Evolutionary conservation across 169 alveolate genomes (phyloP).

Genomic region (Eimeria praecox): DNA sequence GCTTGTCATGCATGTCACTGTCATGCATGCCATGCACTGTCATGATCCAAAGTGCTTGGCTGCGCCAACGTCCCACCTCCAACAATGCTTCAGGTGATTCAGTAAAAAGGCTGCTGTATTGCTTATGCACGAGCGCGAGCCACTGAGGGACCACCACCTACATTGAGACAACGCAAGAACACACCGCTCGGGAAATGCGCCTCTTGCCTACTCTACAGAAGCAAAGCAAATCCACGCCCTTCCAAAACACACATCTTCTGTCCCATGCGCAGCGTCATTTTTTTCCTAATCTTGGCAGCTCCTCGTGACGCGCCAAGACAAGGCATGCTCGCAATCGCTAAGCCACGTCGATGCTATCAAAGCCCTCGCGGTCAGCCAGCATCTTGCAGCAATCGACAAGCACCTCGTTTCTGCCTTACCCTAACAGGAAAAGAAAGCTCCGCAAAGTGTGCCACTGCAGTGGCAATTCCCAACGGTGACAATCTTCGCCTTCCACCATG

Average conservation of each 20-base stretch:
- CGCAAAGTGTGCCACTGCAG: slow-evolving; percentile 69
- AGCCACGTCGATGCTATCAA: not conserved
- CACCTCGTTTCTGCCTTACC: not conserved
- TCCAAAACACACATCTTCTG: not conserved
- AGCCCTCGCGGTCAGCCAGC: not conserved
- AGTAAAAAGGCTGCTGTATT: not conserved
- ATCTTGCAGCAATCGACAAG: not conserved
- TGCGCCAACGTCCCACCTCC: slow-evolving; percentile 33
- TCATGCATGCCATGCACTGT: no score
- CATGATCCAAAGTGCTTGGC: not conserved
- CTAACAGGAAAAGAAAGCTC: slow-evolving; percentile 69
- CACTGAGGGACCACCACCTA: slow-evolving; percentile 70
- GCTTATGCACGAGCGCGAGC: slow-evolving; percentile 18
- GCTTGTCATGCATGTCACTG: no score
- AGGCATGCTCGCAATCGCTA: not conserved
- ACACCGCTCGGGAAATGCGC: not conserved
- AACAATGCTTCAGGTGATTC: slow-evolving; percentile 21
- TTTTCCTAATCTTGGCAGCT: not conserved
- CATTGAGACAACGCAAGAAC: not conserved
- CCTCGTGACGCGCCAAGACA: not conserved
- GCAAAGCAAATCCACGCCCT: not conserved
- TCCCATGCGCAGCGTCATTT: not conserved
- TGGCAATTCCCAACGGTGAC: slow-evolving; percentile 57
- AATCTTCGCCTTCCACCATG: slow-evolving; percentile 70
- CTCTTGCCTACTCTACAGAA: not conserved